phyloP scores from a whole-genome alignment of 306 rosid species.

The Carpinus viminea region DNA sequence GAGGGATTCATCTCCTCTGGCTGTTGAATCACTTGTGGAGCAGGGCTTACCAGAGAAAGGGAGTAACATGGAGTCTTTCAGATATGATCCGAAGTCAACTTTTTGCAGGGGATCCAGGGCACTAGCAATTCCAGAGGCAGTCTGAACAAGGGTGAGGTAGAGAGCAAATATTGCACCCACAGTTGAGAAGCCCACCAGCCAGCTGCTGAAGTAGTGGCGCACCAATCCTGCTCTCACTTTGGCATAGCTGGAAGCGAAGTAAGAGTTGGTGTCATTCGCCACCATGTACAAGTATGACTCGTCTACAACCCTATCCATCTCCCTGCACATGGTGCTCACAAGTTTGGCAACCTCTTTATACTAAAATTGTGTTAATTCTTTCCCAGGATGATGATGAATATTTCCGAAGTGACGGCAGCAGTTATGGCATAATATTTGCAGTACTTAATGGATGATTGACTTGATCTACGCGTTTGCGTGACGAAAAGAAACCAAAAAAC shows the following conservation, averaged over 20 bases:
- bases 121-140: slow-evolving; percentile 6
- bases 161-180: slow-evolving; percentile 39
- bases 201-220: slow-evolving; percentile 42
- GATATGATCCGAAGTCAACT: neutral
- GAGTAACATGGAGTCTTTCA: neutral
- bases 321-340: slow-evolving; percentile 41
- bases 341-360: slow-evolving; percentile 32
- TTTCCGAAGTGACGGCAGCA: too few species aligned
- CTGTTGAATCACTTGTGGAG: neutral
- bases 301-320: slow-evolving; percentile 21
- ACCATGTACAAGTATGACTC: slow-evolving; percentile 39
- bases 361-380: too few species aligned
- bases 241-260: slow-evolving; percentile 8
- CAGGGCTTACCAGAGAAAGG: neutral
- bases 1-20: neutral
- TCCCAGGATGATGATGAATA: too few species aligned
- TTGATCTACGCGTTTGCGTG: too few species aligned
- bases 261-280: slow-evolving; percentile 30
- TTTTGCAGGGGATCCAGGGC: neutral
- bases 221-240: slow-evolving; percentile 28
- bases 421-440: too few species aligned
- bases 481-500: too few species aligned
- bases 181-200: slow-evolving; percentile 47
- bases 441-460: too few species aligned
- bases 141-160: slow-evolving; percentile 36